Evolutionary conservation across 2,329 filamentous ascomycete species (phyloP).

Genomic region (Aspergillus amoenus): DNA sequence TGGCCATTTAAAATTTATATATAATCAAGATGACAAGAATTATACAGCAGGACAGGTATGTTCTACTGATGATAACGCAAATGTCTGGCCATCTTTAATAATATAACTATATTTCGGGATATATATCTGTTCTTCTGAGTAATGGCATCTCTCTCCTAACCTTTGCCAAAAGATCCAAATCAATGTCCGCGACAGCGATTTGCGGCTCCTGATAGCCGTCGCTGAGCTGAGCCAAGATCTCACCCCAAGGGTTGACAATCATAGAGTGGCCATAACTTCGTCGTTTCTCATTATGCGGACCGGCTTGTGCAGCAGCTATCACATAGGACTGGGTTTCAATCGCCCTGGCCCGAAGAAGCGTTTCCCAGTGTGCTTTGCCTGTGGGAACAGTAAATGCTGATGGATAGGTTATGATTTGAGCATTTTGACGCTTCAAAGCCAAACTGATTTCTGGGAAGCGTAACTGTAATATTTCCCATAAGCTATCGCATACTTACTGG

Average conservation of each 20-base stretch:
- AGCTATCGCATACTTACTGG: background rate
- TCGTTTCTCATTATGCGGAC: conserved; percentile 71
- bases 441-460: conserved; percentile 76
- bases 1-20: background rate
- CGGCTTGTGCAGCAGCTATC: conserved; percentile 80
- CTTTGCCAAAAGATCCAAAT: conserved; percentile 53
- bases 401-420: conserved; percentile 80
- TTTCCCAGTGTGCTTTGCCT: conserved; percentile 81
- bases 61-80: background rate
- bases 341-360: conserved; percentile 73
- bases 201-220: conserved; percentile 47
- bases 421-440: conserved; percentile 63
- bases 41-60: background rate
- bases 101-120: conserved; percentile 34
- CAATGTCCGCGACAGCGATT: conserved; percentile 54
- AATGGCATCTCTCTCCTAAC: conserved; percentile 59
- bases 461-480: conserved; percentile 46
- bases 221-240: conserved; percentile 64
- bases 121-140: conserved; percentile 54
- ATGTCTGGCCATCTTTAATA: too few species aligned
- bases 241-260: conserved; percentile 85
- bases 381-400: conserved; percentile 89
- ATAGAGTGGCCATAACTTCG: conserved; percentile 83
- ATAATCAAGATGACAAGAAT: background rate
- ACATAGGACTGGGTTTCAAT: conserved; percentile 90